These are phyloP conservation scores for Conticribra weissflogii DNA, from an alignment of 108 stramenopile genomes.

Conservation along the genomic window DNA sequence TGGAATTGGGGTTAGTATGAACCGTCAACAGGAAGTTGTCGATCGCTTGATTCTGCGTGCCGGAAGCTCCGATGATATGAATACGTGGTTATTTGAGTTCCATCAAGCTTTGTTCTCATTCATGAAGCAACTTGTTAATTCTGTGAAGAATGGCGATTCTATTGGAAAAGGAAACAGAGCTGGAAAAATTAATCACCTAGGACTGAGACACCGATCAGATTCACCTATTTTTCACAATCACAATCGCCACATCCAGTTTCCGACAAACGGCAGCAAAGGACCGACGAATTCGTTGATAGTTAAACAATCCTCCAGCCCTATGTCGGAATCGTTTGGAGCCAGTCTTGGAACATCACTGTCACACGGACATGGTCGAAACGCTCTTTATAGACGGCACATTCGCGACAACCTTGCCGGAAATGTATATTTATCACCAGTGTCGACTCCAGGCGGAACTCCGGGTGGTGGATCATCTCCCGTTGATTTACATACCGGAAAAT, in stretches of 20 bases:
- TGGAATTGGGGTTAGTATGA: not conserved
- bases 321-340: conserved; percentile 33
- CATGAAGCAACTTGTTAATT: conserved; percentile 61
- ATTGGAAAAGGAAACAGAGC: not conserved
- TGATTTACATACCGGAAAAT: conserved; percentile 2
- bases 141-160: conserved; percentile 18
- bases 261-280: conserved; percentile 8
- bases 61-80: conserved; percentile 60
- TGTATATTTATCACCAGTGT: conserved; percentile 16
- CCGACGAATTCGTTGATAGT: conserved; percentile 12
- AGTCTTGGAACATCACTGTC: conserved; percentile 40
- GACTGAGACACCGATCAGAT: conserved; percentile 5
- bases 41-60: conserved; percentile 67
- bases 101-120: conserved; percentile 70
- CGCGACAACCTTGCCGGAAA: conserved; percentile 23
- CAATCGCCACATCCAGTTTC: conserved; percentile 17
- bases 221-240: conserved; percentile 9
- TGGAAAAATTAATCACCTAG: not conserved
- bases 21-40: conserved; percentile 23
- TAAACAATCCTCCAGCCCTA: conserved; percentile 33
- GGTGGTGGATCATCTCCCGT: conserved; percentile 44
- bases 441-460: conserved; percentile 35
- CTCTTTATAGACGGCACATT: conserved; percentile 47
- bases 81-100: conserved; percentile 84
- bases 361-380: conserved; percentile 62